Evolutionary conservation across 2,329 filamentous ascomycete genomes (phyloP), one percentile per base, ranked within the genome.

Genomic region (Cladosporium cucumerinum): DNA sequence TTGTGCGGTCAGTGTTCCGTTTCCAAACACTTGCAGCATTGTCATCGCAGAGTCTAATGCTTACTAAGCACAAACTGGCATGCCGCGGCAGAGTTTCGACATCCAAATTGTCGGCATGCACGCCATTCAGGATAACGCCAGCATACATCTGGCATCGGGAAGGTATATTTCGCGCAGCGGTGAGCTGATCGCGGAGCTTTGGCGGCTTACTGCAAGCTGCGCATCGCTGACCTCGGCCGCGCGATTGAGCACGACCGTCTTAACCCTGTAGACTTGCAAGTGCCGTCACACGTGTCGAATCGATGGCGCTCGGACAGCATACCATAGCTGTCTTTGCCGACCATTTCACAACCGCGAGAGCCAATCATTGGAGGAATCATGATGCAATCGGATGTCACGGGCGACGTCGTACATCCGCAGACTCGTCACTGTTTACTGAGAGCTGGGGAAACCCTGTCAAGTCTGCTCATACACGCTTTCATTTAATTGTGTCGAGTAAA

Each of bases 401-500:
- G 26, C 36, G 16, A 12, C 21, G 26, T 16, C 11, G 32, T 34
- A 34, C 32, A 34, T 28, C 34, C 55, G 36, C 34, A 58, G n/a
- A 10, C 28, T 58, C 55, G 23, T 58, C 55, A 58, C 55, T 58
- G 32, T 46, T 21, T 16, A 54, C 26, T 32, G 49, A 52, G 26
- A 52, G 34, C 55, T 57, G 55, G 55, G 55, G 55, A 58, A 58
- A 46, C 55, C 55, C 55, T 43, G 32, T 16, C 32, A 25, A 57
- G 25, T 7, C 23, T 21, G 21, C 54, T 23, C 54, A 25, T 26
- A 36, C 55, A 23, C 12, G 52, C 23, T 21, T 21, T 39, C 30
- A 57, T 36, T 32, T 34, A 26, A 36, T 39, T 18, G 30, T 18
- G 30, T 34, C 23, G 30, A 48, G 57, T 26, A 26, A 48, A 48